A percentile compares a stretch with the other conserved stretches of the same genome.
phyloP scores from a whole-genome alignment of 495 filamentous ascomycete species.

The Penicillium odoratum region DNA sequence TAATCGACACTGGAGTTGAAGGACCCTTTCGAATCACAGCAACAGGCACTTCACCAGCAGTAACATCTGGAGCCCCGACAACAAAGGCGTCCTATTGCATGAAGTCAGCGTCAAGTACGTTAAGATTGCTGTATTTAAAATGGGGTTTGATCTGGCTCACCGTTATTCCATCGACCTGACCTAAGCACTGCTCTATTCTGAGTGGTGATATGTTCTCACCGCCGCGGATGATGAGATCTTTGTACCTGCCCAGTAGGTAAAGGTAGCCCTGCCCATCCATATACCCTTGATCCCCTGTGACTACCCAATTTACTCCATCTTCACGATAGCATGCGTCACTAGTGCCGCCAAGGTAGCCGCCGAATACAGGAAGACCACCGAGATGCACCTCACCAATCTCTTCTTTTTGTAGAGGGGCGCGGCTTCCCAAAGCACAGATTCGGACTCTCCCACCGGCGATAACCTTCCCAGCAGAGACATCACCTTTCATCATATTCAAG shows the following conservation, averaged over 20 bases:
- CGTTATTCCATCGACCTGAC: neutral
- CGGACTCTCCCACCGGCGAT: conserved; percentile 31
- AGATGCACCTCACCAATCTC: conserved; percentile 44
- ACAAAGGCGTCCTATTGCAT: neutral
- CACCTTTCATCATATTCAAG: conserved; percentile 2
- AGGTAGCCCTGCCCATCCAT: conserved; percentile 40
- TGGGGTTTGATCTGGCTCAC: neutral
- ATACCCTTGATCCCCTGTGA: conserved; percentile 24
- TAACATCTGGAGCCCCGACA: neutral
- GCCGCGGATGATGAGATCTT: conserved; percentile 71
- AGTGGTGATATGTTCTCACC: conserved; percentile 27
- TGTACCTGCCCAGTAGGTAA: conserved; percentile 62
- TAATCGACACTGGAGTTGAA: neutral
- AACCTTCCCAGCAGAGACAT: conserved; percentile 27
- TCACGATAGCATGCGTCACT: conserved; percentile 33
- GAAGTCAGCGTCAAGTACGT: neutral
- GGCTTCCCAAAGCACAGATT: conserved; percentile 33
- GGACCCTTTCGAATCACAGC: conserved; percentile 16
- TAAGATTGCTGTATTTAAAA: neutral
- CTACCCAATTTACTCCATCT: conserved; percentile 21
- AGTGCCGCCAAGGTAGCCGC: conserved; percentile 28
- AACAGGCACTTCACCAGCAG: conserved; percentile 1
- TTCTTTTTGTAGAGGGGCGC: conserved; percentile 22
- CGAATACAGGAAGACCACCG: conserved; percentile 31
- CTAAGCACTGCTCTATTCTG: conserved; percentile 20